Evolutionary conservation across 2,329 filamentous ascomycete genomes (phyloP), one percentile per base, ranked within the genome.

Genomic region (Neonectria hederae): DNA sequence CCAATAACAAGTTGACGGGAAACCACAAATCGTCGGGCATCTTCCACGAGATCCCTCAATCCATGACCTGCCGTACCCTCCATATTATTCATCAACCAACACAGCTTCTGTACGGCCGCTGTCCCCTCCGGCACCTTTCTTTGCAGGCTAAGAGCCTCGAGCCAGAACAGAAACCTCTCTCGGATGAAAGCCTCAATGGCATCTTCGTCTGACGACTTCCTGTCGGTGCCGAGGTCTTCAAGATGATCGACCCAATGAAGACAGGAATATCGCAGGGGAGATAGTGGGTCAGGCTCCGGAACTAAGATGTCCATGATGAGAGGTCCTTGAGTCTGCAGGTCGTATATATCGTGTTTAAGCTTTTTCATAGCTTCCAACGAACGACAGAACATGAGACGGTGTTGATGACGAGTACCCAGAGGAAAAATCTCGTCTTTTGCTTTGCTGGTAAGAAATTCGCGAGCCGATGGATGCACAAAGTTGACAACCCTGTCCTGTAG

Each of bases 381-480:
- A 19, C 67, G 72, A 6, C 61, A 71, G 54, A 80, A 77, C 2
- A 84, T 75, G 0, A 14, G 3, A 14, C 72, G 53, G 55, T 83
- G 78, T 9, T 69, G 59, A 2, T 69, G 28, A n/a, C 51, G 48
- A 4, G 56, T 45, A 1, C 79, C 75, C 21, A 19, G 54, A 14
- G 76, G 75, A 32, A 81, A 79, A 1, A 82, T 69, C 10, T 63
- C 42, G 8, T 54, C n/a, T 2, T 45, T 51, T 53, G 65, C 68
- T 9, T 72, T 59, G 19, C 69, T 32, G 80, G 46, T 38, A 1
- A 84, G 59, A 61, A 74, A 81, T 17, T 83, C 81, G 62, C 81
- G 81, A 1, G 79, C 82, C 2, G 80, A 83, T 60, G 81, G 77
- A 62, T 83, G 80, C 1, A 83, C 74, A 63, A 82, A 77, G 48